Evolutionary conservation across 768 basidiomycete genomes (phyloP), one percentile per base, ranked within the genome.

Genomic region (Scleroderma bovista): DNA sequence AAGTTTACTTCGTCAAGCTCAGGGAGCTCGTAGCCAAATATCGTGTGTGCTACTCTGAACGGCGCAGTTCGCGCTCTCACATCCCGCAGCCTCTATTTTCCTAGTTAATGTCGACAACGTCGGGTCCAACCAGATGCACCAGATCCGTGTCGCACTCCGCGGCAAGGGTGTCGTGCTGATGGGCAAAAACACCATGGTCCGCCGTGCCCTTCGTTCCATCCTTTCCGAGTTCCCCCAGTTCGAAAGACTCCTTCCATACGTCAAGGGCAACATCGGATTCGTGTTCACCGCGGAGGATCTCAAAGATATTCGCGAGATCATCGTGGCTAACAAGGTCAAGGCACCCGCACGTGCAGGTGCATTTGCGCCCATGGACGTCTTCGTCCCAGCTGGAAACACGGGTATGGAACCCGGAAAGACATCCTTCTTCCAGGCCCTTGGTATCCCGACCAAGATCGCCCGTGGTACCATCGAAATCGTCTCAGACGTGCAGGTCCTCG

Each of bases 111-210:
- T 99, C 70, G 96, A 98, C 84, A 99, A 98, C 75, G 96, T 99
- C 68, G 91, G 93, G 51, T 97, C 94, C 54, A 96, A 97, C 80
- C 96, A 99, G 76, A 94, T 97, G 88, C 93, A 96, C 66, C 93
- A 95, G 71, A 94, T 95, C 57, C 93, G 89, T 78, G 87, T 85
- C 48, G 78, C 94, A 45, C 92, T 99, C 71, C 92, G 96, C 62
- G 93, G 93, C 65, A 93, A 90, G 71, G 96, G 91, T 76, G 75
- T 93, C 53, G 93, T 99, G 58, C 74, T 99, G 62, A 99, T 99
- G 96, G 96, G 96, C 68, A 99, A 99, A 78, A 99, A 99, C 85
- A 99, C 96, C 68, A 97, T 98, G 95, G 94, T 99, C 63, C 91
- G 96, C 76, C 92, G 96, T 63, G 96, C 93, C 53, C 81, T 99